These are phyloP conservation scores for Wickerhamiella hasegawae DNA, from an alignment of 805 yeast species.

Conservation along the genomic window DNA sequence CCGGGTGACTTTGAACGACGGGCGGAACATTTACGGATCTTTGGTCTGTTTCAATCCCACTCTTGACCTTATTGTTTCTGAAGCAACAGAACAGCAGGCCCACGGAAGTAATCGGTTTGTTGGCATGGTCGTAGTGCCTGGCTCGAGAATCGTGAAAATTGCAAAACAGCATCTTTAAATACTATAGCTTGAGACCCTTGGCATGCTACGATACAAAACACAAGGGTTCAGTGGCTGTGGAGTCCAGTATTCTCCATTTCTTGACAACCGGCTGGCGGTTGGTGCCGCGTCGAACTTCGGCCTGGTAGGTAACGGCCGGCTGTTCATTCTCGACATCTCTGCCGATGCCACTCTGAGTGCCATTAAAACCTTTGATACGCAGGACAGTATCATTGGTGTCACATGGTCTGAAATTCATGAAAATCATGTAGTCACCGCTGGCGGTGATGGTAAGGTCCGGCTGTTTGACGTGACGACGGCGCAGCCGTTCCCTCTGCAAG, in stretches of 20 bases:
- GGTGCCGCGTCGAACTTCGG: conserved; percentile 90
- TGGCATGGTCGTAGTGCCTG: conserved; percentile 23
- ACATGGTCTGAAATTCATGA: conserved; percentile 89
- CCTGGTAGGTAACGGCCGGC: conserved; percentile 81
- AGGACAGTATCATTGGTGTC: conserved; percentile 77
- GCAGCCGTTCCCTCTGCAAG: conserved; percentile 16
- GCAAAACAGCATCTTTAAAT: conserved; percentile 13
- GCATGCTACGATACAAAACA: conserved; percentile 66
- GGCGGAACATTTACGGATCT: conserved; percentile 20
- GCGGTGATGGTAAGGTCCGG: conserved; percentile 82
- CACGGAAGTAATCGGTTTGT: conserved; percentile 15
- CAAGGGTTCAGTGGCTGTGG: conserved; percentile 75
- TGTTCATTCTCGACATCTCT: conserved; percentile 52
- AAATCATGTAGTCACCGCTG: conserved; percentile 64
- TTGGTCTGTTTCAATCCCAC: conserved; percentile 18
- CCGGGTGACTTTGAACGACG: conserved; percentile 19
- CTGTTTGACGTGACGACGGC: conserved; percentile 52
- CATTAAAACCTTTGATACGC: conserved; percentile 61
- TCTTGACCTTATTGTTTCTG: conserved; percentile 20
- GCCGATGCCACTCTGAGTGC: conserved; percentile 44
- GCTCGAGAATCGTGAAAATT: conserved; percentile 14
- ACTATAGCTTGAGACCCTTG: too few species aligned
- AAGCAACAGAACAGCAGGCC: conserved; percentile 19
- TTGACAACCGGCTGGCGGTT: conserved; percentile 77
- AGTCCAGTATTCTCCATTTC: conserved; percentile 80